phyloP scores from a whole-genome alignment of 169 alveolate genomes.

The Toxoplasma gondii region DNA sequence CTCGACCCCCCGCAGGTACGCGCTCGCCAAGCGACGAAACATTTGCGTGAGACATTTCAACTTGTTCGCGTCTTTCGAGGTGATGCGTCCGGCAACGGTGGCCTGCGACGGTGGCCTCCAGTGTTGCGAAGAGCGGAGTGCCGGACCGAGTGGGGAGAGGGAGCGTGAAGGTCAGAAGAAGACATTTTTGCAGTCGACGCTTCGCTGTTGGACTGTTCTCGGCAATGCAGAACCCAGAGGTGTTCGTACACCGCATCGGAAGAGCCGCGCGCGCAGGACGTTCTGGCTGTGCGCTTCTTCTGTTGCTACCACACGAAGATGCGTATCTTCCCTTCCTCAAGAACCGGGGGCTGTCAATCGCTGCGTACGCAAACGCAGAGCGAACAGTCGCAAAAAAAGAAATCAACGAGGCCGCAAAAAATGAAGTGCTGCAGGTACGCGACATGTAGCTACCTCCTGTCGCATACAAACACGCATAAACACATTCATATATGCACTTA shows the following conservation, averaged over 20 bases:
- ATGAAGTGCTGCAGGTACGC: neutral
- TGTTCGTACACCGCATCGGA: slow-evolving; percentile 98
- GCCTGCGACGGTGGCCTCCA: neutral
- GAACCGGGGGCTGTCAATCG: slow-evolving; percentile 60
- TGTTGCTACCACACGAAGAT: slow-evolving; percentile 57
- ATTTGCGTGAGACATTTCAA: neutral
- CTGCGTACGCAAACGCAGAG: neutral
- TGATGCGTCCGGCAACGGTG: no score
- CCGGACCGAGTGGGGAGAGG: no score
- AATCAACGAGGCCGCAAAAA: neutral
- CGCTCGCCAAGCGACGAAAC: neutral
- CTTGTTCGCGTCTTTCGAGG: no score
- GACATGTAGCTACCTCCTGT: neutral
- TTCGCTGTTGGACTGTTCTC: neutral
- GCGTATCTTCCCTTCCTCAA: slow-evolving; percentile 71
- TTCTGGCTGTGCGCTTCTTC: slow-evolving; percentile 95
- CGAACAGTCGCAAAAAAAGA: neutral
- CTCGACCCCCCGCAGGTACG: slow-evolving; percentile 92
- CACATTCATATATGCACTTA: neutral
- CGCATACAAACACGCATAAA: no score
- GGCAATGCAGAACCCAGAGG: slow-evolving; percentile 83
- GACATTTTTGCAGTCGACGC: no score
- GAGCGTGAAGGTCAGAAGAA: no score
- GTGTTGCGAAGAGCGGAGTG: neutral
- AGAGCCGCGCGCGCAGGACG: slow-evolving; percentile 99